Evolutionary conservation across 2,329 filamentous ascomycete genomes (phyloP), one percentile per base, ranked within the genome.

Genomic region (Cladophialophora exuberans): DNA sequence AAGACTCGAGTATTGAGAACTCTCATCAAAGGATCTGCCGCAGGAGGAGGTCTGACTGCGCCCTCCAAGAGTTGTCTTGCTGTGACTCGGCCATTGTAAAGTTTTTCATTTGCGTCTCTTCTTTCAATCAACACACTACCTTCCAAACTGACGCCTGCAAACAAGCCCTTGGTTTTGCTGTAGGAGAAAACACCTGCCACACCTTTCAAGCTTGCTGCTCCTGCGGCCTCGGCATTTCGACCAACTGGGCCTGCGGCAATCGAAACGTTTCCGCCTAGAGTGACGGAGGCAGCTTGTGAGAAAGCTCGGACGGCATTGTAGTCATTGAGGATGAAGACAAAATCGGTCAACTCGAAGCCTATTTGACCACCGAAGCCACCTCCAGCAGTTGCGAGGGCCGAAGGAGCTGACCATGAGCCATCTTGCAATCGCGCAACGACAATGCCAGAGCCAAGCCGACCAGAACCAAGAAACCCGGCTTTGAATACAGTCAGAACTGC

Each of bases 321-420:
- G 69, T 99, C 93, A 75, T 99, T 99, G 62, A 99, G 85, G 63
- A 99, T 97, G 75, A 99, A 97, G 70, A 99, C 94, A 70, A 99
- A 99, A 63, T 79, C 76, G 28, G 76, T 79, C 56, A 79, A 66
- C 61, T 79, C 76, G 62, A 79, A 78, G 3, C 76, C 76, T 58
- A 79, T 78, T 59, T 79, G 76, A 44, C 76, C 76, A 59, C 76
- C 76, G 48, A 79, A 76, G 18, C 76, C 76, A 23, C 74, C 76
- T 56, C 76, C 76, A 9, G 72, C 75, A 30, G 75, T 77, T 43
- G 73, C 73, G 50, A 79, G 75, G 13, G 76, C 76, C 6, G 76
- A 78, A 4, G 76, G 76, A 17, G 76, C 76, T 31, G 76, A 79
- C 76, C 76, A 79, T 18, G 71, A 66, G 36, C 76, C 75, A 70